Percentiles rank a stretch among this genome's conserved stretches.
These are phyloP conservation scores for Cryphonectria parasitica DNA, from an alignment of 2,329 filamentous ascomycete genomes.

Conservation along the genomic window DNA sequence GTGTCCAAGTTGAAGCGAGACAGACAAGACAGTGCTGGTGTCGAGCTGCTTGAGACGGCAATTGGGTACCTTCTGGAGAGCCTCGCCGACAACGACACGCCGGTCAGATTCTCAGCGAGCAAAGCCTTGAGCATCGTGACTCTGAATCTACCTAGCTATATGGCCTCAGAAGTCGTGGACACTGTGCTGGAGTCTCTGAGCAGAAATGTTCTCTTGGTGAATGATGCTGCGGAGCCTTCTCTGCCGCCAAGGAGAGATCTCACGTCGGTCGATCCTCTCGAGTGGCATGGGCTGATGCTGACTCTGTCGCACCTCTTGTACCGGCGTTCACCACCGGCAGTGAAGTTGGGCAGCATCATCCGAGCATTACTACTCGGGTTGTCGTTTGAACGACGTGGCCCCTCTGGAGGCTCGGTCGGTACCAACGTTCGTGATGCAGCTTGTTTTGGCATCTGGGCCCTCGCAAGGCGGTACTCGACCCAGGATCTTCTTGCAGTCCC, in stretches of 20 bases:
- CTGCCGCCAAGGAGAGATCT: constrained; percentile 59
- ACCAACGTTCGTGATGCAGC: constrained; percentile 93
- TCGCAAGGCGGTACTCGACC: constrained; percentile 85
- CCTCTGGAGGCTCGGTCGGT: constrained; percentile 83
- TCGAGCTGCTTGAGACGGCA: constrained; percentile 72
- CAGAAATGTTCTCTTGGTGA: constrained; percentile 59
- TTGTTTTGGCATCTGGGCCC: constrained; percentile 93
- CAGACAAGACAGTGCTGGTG: constrained; percentile 45
- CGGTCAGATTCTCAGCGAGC: constrained; percentile 86
- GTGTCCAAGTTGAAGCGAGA: constrained; percentile 65
- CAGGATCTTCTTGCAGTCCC: constrained; percentile 71
- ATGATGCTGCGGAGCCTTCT: constrained; percentile 40
- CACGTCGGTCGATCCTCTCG: constrained; percentile 75
- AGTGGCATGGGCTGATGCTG: constrained; percentile 92
- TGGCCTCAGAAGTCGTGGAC: constrained; percentile 86
- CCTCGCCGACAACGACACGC: constrained; percentile 85
- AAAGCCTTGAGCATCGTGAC: constrained; percentile 90
- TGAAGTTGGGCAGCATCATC: constrained; percentile 73
- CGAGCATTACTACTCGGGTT: constrained; percentile 78
- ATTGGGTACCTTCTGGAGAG: constrained; percentile 81
- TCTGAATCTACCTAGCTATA: constrained; percentile 74
- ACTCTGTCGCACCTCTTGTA: constrained; percentile 88
- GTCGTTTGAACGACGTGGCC: constrained; percentile 84
- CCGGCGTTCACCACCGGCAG: constrained; percentile 74
- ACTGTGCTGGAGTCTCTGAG: constrained; percentile 76